Evolutionary conservation across 371 early-diverging fungal genomes (phyloP).

Genomic region (Cladochytrium tenue): DNA sequence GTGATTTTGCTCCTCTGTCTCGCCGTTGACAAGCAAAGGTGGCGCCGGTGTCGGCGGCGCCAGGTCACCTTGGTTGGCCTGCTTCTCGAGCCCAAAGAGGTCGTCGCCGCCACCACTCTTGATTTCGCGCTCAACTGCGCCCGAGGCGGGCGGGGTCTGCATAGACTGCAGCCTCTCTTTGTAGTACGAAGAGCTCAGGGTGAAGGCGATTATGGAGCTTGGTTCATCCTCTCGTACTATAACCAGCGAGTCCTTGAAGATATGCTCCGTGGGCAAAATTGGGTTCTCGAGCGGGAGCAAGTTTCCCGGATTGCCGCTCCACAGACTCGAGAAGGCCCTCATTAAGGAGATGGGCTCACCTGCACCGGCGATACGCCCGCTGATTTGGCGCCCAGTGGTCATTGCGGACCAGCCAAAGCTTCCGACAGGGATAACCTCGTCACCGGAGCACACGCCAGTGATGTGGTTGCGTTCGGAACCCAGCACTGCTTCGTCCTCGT

Average conservation of each 20-base stretch:
- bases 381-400: no score
- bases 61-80: background rate
- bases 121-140: slow-evolving; percentile 3
- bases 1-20: slow-evolving; percentile 64
- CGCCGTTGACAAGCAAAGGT: no score
- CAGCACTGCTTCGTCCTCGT: background rate
- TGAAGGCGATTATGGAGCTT: slow-evolving; percentile 87
- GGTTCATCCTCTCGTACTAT: slow-evolving; percentile 91
- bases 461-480: background rate
- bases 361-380: no score
- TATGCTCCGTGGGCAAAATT: slow-evolving; percentile 48
- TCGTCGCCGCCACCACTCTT: slow-evolving; percentile 1
- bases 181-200: slow-evolving; percentile 57
- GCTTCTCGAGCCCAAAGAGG: background rate
- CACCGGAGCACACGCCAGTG: background rate
- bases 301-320: slow-evolving; percentile 67
- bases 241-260: slow-evolving; percentile 78
- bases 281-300: slow-evolving; percentile 58
- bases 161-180: slow-evolving; percentile 1
- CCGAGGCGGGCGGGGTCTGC: background rate
- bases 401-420: no score
- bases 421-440: no score
- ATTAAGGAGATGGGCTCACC: slow-evolving; percentile 64
- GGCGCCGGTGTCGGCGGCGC: no score
- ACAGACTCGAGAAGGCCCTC: slow-evolving; percentile 73